Conservation (phyloP, 108 stramenopile species). For the Nannochloropsis salina region DNA sequence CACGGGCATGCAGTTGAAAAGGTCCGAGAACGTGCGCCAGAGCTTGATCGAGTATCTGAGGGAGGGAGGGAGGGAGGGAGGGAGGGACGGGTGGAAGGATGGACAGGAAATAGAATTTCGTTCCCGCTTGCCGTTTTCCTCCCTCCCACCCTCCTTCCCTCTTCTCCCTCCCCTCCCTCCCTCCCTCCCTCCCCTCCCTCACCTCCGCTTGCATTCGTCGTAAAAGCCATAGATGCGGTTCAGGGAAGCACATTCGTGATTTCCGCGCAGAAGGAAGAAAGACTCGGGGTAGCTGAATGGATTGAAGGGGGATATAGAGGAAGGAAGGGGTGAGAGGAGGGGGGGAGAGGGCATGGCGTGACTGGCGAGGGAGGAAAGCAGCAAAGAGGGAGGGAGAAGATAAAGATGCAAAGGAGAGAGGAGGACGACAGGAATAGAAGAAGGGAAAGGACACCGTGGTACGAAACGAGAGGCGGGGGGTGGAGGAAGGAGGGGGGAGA, state of each 20-base stretch:
- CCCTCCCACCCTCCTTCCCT: background rate
- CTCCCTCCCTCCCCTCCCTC: background rate
- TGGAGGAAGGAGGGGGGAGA: background rate
- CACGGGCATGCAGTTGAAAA: constrained; percentile 57
- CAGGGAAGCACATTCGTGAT: constrained; percentile 55
- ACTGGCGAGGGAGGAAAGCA: background rate
- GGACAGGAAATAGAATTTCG: too few species aligned
- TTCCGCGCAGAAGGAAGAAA: constrained; percentile 53
- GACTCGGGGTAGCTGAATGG: constrained; percentile 47
- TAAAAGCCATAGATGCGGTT: constrained; percentile 50
- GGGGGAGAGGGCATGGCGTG: background rate
- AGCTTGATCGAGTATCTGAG: constrained; percentile 53
- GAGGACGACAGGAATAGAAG: too few species aligned
- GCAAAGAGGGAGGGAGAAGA: too few species aligned
- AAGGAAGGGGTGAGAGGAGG: background rate
- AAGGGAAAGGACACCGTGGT: too few species aligned
- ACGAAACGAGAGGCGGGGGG: too few species aligned
- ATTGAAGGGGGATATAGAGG: background rate
- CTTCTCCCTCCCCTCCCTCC: too few species aligned
- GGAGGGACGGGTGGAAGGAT: background rate
- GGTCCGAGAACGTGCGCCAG: constrained; percentile 53
- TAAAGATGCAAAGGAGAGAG: too few species aligned
- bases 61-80: constrained; percentile 10
- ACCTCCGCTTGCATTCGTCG: constrained; percentile 24
- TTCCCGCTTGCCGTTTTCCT: background rate